Evolutionary conservation across 371 early-diverging fungal genomes (phyloP).

Genomic region (Massospora cicadina): DNA sequence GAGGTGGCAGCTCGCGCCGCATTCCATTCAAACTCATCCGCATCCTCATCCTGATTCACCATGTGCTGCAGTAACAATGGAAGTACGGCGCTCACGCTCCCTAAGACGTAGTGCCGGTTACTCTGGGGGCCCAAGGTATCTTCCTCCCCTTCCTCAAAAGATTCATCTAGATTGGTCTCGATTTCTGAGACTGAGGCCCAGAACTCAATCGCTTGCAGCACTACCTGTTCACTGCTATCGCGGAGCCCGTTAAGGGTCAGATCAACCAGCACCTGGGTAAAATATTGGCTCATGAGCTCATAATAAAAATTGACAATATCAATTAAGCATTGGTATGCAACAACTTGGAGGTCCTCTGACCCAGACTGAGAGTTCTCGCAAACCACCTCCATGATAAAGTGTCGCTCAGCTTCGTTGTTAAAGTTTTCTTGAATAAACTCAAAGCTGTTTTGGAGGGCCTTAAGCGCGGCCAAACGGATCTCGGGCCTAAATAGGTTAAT

Average conservation of each 20-base stretch:
- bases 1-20: conserved; percentile 93
- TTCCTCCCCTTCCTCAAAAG: conserved; percentile 29
- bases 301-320: conserved; percentile 91
- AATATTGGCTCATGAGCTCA: conserved; percentile 80
- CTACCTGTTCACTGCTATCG: conserved; percentile 61
- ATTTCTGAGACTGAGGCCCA: conserved; percentile 96
- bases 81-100: conserved; percentile 54
- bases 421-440: conserved; percentile 86
- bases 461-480: conserved; percentile 72
- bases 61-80: conserved; percentile 73
- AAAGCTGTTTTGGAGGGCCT: conserved; percentile 80
- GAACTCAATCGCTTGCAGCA: conserved; percentile 92
- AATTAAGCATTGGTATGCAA: conserved; percentile 87
- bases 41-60: conserved; percentile 89
- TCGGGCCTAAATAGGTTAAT: conserved; percentile 54
- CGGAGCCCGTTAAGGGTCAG: conserved; percentile 84
- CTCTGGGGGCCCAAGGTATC: conserved; percentile 32
- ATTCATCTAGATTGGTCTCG: conserved; percentile 52
- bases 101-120: conserved; percentile 54
- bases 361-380: conserved; percentile 83
- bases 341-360: conserved; percentile 51
- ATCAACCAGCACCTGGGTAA: conserved; percentile 85
- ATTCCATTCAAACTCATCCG: conserved; percentile 96
- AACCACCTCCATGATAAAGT: conserved; percentile 95
- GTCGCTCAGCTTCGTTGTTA: conserved; percentile 77